Conservation (phyloP, 2,329 filamentous ascomycete genomes). For the Botrytis deweyae region DNA sequence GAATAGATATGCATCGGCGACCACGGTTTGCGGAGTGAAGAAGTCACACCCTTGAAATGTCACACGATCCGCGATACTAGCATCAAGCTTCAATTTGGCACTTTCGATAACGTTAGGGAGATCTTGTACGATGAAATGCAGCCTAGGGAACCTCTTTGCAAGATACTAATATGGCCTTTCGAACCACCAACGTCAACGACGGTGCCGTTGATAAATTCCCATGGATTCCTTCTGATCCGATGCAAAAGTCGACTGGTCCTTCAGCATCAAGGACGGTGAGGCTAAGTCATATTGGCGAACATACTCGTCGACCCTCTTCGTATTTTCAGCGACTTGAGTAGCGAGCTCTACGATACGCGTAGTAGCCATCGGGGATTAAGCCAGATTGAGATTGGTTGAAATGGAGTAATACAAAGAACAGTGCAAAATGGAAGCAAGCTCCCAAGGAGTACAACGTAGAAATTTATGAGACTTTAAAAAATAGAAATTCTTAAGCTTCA, state of each 20-base stretch:
- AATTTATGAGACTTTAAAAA: neutral
- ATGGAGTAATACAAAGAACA: neutral
- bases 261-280: constrained; percentile 3
- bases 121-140: constrained; percentile 34
- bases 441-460: neutral
- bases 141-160: constrained; percentile 27
- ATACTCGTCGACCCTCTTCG: constrained; percentile 1
- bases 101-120: neutral
- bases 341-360: constrained; percentile 5
- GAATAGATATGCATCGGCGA: constrained; percentile 10
- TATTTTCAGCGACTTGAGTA: neutral
- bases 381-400: neutral
- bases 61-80: constrained; percentile 24
- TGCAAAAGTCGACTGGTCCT: constrained; percentile 6
- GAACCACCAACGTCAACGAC: constrained; percentile 31
- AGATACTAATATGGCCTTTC: constrained; percentile 30
- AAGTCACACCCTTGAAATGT: neutral
- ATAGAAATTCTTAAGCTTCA: neutral
- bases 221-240: constrained; percentile 3
- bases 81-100: constrained; percentile 41
- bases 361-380: neutral
- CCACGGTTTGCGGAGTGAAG: neutral
- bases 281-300: neutral
- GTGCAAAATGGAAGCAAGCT: neutral
- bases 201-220: neutral